Base-by-base conservation (phyloP, 345 rosid genomes). In the Ailanthus altissimus region DNA sequence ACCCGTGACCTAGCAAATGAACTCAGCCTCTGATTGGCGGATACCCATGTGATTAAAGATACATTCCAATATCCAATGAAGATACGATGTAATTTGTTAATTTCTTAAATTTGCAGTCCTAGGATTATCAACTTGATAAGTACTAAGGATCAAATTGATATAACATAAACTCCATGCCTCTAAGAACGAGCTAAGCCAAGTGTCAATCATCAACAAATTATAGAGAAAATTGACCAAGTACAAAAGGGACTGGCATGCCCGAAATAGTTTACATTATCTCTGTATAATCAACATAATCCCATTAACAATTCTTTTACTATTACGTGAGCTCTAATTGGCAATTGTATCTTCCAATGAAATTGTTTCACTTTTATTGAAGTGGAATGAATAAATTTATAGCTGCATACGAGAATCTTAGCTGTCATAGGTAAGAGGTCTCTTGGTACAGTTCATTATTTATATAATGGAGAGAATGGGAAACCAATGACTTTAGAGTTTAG, bases 181-280 rank as follows among this genome's bases (percentile, higher is more conserved):
- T 42, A 12, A 68, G 23, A 18, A 4, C 12, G 32, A 66, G 54
- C 50, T 36, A 49, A 49, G 81, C 83, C 84, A 81, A 40, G 73
- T 66, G 87, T 84, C 87, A 74, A 84, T 81, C 75, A 81, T 70
- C 81, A 28, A 77, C 28, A 65, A 73, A 79, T 75, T 59, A 81
- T 78, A 36, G 16, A 49, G 2, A 68, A 53, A 38, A 58, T 68
- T 18, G 54, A 70, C 72, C 73, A n/a, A 56, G 70, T 70, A 46
- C 43, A 32, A 76, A 21, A 68, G 28, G 32, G 26, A 67, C 25
- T 61, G 58, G 21, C 66, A 5, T 62, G 66, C 64, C 12, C 43
- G 21, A 2, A 21, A 77, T 61, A 32, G 14, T 75, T 80, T 71
- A 67, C 63, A 71, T 80, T 80, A 75, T 56, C 77, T 63, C 45